Conservation (phyloP, 495 filamentous ascomycete species). For the Penicillium pulvis region DNA sequence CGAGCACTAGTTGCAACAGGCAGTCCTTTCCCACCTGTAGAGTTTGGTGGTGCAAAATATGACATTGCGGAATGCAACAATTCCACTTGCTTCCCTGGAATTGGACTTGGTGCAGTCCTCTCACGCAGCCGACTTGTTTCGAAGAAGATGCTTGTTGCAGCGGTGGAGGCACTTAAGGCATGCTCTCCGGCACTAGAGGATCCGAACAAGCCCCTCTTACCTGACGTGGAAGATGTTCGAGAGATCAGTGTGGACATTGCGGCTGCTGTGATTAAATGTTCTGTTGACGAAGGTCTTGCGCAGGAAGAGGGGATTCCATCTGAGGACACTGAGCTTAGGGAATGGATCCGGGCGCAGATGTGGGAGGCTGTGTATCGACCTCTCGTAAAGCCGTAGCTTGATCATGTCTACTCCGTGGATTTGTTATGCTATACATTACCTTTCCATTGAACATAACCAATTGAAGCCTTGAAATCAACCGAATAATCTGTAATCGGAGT, state of each 20-base stretch:
- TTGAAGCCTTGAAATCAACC: too few relatives aligned
- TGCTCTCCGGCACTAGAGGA: conserved; percentile 68
- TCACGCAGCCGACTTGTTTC: conserved; percentile 62
- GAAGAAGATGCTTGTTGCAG: conserved; percentile 81
- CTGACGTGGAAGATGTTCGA: conserved; percentile 74
- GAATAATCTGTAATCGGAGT: too few relatives aligned
- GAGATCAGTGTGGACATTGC: conserved; percentile 79
- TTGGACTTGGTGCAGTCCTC: conserved; percentile 79
- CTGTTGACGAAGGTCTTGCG: conserved; percentile 68
- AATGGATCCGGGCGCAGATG: conserved; percentile 90
- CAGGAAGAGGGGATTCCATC: conserved; percentile 47
- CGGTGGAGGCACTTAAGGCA: conserved; percentile 70
- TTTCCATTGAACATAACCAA: too few relatives aligned
- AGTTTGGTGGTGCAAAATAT: conserved; percentile 62
- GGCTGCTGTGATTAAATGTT: conserved; percentile 71
- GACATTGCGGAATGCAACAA: conserved; percentile 90
- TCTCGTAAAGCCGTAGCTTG: conserved; percentile 34
- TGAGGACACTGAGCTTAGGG: conserved; percentile 60
- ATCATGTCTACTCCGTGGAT: background rate
- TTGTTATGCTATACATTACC: background rate
- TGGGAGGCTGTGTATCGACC: conserved; percentile 78
- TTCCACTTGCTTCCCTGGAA: conserved; percentile 82
- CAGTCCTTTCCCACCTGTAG: conserved; percentile 78
- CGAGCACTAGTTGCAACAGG: conserved; percentile 83
- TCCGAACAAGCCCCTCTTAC: conserved; percentile 61